phyloP scores from a whole-genome alignment of 306 rosid genomes.

The Arachis stenosperma region DNA sequence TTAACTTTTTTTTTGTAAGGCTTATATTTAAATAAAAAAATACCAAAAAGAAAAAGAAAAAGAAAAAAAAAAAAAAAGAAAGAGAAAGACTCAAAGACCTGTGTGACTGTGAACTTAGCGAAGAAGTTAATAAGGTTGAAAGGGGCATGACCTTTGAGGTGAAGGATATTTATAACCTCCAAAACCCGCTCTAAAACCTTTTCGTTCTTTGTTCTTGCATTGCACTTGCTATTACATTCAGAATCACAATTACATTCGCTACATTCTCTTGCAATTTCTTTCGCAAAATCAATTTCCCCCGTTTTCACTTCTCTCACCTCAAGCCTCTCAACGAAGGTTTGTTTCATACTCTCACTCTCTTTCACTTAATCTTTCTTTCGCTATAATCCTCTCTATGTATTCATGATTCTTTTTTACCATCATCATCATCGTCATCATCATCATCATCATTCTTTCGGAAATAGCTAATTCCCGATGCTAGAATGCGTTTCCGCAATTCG shows the following conservation, averaged over 20 bases:
- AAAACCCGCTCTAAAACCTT: conserved; percentile 15
- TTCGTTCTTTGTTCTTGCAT: background rate
- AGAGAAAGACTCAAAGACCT: too few relatives aligned
- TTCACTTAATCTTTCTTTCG: background rate
- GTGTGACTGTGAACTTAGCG: background rate
- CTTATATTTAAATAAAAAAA: too few relatives aligned
- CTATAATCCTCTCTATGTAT: too few relatives aligned
- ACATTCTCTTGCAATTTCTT: too few relatives aligned
- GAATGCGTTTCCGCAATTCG: background rate
- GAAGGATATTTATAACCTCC: too few relatives aligned
- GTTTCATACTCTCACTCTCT: background rate
- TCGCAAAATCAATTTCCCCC: background rate
- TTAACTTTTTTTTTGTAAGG: too few relatives aligned
- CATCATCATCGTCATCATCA: too few relatives aligned
- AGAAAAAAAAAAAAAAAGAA: too few relatives aligned
- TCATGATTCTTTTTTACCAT: too few relatives aligned
- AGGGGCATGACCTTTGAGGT: background rate
- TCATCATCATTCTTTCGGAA: background rate
- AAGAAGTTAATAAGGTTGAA: background rate
- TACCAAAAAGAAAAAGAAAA: too few relatives aligned
- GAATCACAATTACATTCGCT: too few relatives aligned
- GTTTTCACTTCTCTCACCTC: background rate
- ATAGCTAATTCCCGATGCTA: background rate
- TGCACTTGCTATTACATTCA: too few relatives aligned
- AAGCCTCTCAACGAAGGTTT: conserved; percentile 9